phyloP scores from a whole-genome alignment of 495 filamentous ascomycete genomes.

The Lasiosphaeris hirsuta region DNA sequence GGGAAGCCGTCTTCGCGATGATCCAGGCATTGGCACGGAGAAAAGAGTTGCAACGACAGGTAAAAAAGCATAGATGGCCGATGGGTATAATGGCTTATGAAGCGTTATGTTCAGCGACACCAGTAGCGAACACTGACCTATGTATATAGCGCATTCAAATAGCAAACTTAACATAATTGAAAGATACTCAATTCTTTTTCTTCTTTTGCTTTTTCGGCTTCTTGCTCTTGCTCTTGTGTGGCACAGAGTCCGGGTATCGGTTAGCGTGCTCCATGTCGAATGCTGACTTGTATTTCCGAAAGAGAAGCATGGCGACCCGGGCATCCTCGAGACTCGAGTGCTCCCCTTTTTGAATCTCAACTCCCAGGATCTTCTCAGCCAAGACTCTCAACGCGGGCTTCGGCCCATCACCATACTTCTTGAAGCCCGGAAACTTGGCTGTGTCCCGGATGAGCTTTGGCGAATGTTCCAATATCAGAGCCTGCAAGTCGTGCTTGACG shows the following conservation, averaged over 20 bases:
- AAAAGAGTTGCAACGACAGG: too few relatives aligned
- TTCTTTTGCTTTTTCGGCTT: constrained; percentile 20
- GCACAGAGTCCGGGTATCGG: constrained; percentile 47
- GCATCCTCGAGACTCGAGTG: constrained; percentile 80
- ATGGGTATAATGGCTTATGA: too few relatives aligned
- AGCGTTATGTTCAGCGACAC: too few relatives aligned
- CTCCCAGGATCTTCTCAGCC: constrained; percentile 70
- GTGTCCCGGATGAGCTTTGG: constrained; percentile 80
- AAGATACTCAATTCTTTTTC: constrained; percentile 8
- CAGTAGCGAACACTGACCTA: too few relatives aligned
- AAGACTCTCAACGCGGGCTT: constrained; percentile 75
- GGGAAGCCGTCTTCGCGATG: too few relatives aligned
- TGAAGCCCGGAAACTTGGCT: constrained; percentile 68
- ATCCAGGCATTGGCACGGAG: not conserved
- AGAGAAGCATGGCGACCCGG: constrained; percentile 81
- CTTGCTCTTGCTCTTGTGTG: constrained; percentile 18
- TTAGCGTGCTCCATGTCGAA: constrained; percentile 78
- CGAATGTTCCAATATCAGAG: constrained; percentile 76
- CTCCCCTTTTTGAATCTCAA: constrained; percentile 78
- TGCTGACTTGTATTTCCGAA: constrained; percentile 70
- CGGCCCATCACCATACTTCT: constrained; percentile 67
- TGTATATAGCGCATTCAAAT: too few relatives aligned
- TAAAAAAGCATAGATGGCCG: too few relatives aligned
- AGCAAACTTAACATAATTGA: too few relatives aligned
- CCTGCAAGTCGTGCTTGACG: constrained; percentile 80